Conservation (phyloP, 345 rosid species). For the Euclidium syriacum region DNA sequence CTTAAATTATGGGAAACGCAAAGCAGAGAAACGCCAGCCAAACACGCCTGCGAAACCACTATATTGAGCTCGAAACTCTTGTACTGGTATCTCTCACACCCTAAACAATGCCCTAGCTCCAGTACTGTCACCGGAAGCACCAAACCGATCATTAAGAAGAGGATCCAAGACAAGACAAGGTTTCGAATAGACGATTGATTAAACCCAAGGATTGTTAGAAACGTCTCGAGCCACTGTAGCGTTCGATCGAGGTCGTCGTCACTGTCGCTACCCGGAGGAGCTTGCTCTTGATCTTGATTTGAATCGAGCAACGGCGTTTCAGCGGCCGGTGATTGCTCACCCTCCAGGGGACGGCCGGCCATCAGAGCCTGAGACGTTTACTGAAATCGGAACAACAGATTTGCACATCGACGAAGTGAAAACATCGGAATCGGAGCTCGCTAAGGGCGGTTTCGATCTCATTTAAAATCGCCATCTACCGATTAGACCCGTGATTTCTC, state of each 20-base stretch:
- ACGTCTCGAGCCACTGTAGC: constrained; percentile 44
- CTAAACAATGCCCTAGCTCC: constrained; percentile 51
- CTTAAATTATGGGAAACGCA: constrained; percentile 73
- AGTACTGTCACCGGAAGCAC: constrained; percentile 56
- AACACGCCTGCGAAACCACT: constrained; percentile 70
- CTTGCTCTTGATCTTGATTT: constrained; percentile 18
- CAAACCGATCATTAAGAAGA: constrained; percentile 51
- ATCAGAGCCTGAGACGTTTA: constrained; percentile 1
- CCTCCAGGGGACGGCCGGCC: neutral
- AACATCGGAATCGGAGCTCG: constrained; percentile 24
- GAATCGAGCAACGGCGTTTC: constrained; percentile 49
- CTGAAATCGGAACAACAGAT: neutral
- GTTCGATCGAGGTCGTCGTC: constrained; percentile 43
- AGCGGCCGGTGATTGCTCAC: constrained; percentile 15
- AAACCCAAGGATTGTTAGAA: constrained; percentile 64
- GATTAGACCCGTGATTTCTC: neutral
- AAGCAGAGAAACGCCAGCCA: constrained; percentile 70
- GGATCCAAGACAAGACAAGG: constrained; percentile 55
- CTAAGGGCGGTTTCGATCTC: constrained; percentile 29
- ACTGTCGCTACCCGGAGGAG: constrained; percentile 2
- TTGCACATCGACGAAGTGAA: neutral
- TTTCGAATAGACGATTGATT: constrained; percentile 47
- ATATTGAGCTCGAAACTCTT: constrained; percentile 67
- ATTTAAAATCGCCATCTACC: constrained; percentile 14
- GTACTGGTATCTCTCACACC: constrained; percentile 54